A percentile compares a stretch with the other conserved stretches of the same genome.
Conservation (phyloP, 768 basidiomycete genomes). For the Russula olivacea region DNA sequence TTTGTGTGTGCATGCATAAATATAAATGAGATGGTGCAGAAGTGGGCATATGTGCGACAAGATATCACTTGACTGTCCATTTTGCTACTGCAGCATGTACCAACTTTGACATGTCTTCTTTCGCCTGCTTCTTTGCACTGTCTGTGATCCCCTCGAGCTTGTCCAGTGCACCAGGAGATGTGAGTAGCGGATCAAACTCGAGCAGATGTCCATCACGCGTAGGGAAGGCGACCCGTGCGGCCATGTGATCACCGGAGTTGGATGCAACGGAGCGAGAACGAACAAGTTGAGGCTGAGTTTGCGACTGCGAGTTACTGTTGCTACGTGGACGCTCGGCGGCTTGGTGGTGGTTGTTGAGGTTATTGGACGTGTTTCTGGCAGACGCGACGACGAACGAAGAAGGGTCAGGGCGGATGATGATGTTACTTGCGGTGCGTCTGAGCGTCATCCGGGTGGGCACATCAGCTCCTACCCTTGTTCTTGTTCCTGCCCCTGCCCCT, state of each 20-base stretch:
- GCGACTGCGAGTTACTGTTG: slow-evolving; percentile 39
- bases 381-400: slow-evolving; percentile 32
- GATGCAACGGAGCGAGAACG: slow-evolving; percentile 26
- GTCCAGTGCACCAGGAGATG: slow-evolving; percentile 66
- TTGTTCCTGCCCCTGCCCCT: not conserved
- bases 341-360: slow-evolving; percentile 27
- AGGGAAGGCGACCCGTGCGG: slow-evolving; percentile 69
- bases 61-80: slow-evolving; percentile 44
- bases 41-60: not conserved
- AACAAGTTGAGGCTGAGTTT: not conserved
- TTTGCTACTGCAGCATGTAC: slow-evolving; percentile 70
- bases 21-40: slow-evolving; percentile 8
- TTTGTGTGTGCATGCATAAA: slow-evolving; percentile 14
- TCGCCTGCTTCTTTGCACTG: slow-evolving; percentile 78
- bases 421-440: slow-evolving; percentile 46
- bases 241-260: slow-evolving; percentile 32
- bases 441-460: slow-evolving; percentile 24
- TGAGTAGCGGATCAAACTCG: slow-evolving; percentile 76
- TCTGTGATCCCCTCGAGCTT: slow-evolving; percentile 72
- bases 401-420: slow-evolving; percentile 56
- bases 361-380: slow-evolving; percentile 24
- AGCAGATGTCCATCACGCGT: slow-evolving; percentile 77
- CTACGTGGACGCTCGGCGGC: slow-evolving; percentile 37
- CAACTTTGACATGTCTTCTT: slow-evolving; percentile 65
- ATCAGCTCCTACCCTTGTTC: not conserved